Conservation (phyloP, 108 stramenopile species). For the Seminavis robusta region DNA sequence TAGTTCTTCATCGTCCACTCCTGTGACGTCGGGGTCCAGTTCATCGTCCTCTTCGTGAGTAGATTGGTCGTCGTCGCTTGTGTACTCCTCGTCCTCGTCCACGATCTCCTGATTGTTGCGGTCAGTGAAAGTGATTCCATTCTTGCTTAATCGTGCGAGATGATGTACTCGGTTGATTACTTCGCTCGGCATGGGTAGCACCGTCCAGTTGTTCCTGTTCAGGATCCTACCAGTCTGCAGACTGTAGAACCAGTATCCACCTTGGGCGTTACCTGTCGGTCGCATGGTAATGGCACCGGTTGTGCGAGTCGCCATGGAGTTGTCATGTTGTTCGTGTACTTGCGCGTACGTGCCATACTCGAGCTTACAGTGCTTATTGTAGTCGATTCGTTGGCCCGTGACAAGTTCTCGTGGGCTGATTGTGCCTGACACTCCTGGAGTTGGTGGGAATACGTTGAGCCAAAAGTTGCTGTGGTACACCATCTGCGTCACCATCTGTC, state of each 20-base stretch:
- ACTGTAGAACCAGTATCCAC: neutral
- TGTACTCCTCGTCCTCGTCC: too few species aligned
- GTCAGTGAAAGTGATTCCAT: too few species aligned
- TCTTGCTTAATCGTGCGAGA: too few species aligned
- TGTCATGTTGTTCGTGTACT: conserved; percentile 19
- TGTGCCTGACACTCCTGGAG: conserved; percentile 3
- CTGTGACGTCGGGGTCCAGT: too few species aligned
- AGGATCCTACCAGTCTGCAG: neutral
- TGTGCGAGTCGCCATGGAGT: conserved; percentile 18
- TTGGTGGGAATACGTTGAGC: conserved; percentile 14
- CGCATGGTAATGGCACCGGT: conserved; percentile 10
- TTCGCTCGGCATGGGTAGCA: conserved; percentile 5
- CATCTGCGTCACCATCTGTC: conserved; percentile 17
- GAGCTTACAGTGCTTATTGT: conserved; percentile 10
- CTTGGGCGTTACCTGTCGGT: conserved; percentile 32
- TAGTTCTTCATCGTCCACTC: too few species aligned
- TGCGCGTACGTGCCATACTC: conserved; percentile 17
- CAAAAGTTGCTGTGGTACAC: conserved; percentile 9
- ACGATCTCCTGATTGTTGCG: too few species aligned
- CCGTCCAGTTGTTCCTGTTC: neutral
- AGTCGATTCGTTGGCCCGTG: conserved; percentile 6
- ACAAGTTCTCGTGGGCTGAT: conserved; percentile 11
- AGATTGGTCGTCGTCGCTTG: too few species aligned
- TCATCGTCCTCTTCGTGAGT: too few species aligned
- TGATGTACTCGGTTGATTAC: conserved; percentile 5